Evolutionary conservation across 257 asterid genomes (phyloP).

Genomic region (Salvia miltiorrhiza): DNA sequence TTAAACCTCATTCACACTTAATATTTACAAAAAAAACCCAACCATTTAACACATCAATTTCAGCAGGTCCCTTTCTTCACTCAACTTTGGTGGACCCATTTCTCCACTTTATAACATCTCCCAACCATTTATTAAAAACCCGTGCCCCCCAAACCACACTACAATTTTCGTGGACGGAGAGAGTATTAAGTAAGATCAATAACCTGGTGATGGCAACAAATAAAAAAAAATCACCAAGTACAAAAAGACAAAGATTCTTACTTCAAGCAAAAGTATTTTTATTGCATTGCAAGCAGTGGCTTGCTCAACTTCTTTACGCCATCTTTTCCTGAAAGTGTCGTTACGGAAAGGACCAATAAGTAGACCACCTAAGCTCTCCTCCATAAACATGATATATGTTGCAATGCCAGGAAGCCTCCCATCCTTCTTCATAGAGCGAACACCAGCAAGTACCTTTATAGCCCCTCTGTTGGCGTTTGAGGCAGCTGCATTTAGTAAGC

Average conservation of each 20-base stretch:
- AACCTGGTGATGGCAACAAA: constrained; percentile 5
- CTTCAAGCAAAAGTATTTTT: constrained; percentile 71
- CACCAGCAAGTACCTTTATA: constrained; percentile 56
- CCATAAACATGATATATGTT: constrained; percentile 61
- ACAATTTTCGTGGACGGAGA: no score
- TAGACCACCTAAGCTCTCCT: constrained; percentile 79
- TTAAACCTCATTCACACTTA: no score
- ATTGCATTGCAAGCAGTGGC: constrained; percentile 50
- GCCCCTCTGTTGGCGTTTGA: constrained; percentile 70
- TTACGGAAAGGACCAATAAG: constrained; percentile 58
- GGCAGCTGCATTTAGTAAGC: constrained; percentile 86
- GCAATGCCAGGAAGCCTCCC: constrained; percentile 63
- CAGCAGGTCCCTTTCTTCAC: no score
- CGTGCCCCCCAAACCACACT: no score
- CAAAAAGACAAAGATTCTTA: constrained; percentile 30
- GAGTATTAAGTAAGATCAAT: neutral
- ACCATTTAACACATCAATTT: no score
- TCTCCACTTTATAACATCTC: no score
- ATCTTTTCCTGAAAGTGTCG: constrained; percentile 53
- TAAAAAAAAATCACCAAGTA: constrained; percentile 18
- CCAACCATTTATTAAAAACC: no score
- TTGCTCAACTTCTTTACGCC: constrained; percentile 74
- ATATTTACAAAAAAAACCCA: no score
- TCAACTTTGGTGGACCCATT: no score
- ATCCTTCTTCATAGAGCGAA: constrained; percentile 60